phyloP scores from a whole-genome alignment of 495 filamentous ascomycete species.

The Aspergillus cavernicola region DNA sequence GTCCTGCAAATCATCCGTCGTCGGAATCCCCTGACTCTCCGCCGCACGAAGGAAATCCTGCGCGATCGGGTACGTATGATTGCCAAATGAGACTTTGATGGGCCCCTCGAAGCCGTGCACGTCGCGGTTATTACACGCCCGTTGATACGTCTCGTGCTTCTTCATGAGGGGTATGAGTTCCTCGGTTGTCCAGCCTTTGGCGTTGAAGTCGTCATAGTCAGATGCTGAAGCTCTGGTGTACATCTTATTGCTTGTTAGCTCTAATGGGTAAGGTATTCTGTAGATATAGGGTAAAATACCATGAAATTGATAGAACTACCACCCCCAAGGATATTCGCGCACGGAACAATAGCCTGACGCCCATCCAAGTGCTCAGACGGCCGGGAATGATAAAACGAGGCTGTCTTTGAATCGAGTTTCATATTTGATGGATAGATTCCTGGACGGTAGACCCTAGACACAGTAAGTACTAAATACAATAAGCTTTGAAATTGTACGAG shows the following conservation, averaged over 20 bases:
- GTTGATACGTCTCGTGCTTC: slow-evolving; percentile 82
- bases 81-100: slow-evolving; percentile 83
- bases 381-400: slow-evolving; percentile 75
- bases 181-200: slow-evolving; percentile 76
- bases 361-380: slow-evolving; percentile 71
- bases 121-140: slow-evolving; percentile 69
- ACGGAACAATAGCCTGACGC: slow-evolving; percentile 71
- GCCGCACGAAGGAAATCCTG: slow-evolving; percentile 78
- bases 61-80: slow-evolving; percentile 67
- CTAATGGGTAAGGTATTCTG: too few species aligned
- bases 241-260: slow-evolving; percentile 49
- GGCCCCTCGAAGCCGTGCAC: slow-evolving; percentile 76
- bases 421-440: slow-evolving; percentile 78
- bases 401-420: slow-evolving; percentile 83
- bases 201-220: slow-evolving; percentile 81
- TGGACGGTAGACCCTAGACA: slow-evolving; percentile 60
- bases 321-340: slow-evolving; percentile 73
- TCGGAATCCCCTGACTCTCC: slow-evolving; percentile 72
- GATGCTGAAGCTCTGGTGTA: slow-evolving; percentile 79
- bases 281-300: slow-evolving; percentile 46
- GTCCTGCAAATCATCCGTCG: slow-evolving; percentile 67
- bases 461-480: neutral
- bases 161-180: slow-evolving; percentile 77
- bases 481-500: neutral
- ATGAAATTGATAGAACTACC: slow-evolving; percentile 83